Evolutionary conservation across 352 stramenopile species (phyloP), one percentile per base, ranked within the genome.

Genomic region (Globisporangium sylvaticum): DNA sequence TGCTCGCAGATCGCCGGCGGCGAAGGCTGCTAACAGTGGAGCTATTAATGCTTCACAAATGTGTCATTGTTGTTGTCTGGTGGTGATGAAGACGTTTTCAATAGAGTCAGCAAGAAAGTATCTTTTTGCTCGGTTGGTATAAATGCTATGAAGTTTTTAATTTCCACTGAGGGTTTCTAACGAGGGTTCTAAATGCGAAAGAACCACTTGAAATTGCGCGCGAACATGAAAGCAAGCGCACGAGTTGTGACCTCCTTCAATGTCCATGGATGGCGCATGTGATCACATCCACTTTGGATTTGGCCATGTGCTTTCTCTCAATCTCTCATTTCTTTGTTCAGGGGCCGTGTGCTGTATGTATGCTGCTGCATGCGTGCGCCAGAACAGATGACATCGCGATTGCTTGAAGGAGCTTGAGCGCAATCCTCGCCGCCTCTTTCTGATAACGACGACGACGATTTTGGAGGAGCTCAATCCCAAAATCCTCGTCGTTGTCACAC

Each of bases 1-100:
- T 88, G 79, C 46, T 60, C 71, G n/a, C 63, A 42, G 27, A 71
- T 88, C 27, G 69, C 54, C 15, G 79, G 77, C 18, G 79, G 77
- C 8, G 18, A 66, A 15, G 79, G 77, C 10, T 87, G 79, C 65
- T 44, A 44, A 15, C 37, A 20, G 37, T 34, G 29, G 54, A 44
- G 37, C 8, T 37, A 32, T 32, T 32, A 5, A 37, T 37, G 31
- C 7, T 8, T 37, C 31, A 37, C 37, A 18, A 5, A 15, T 44
- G 37, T 44, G 37, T 44, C 37, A 44, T 37, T 44, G 14, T 44
- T 44, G 37, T 15, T 44, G 37, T 44, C 37, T 44, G 37, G 37
- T 44, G 14, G 37, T 20, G 34, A 42, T 14, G 37, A 34, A 34
- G 7, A 15, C 14, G 37, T 44, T 44, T 44, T 44, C 37, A 44